Conservation (phyloP, 179 eudicot species). For the Spergularia azorica region DNA sequence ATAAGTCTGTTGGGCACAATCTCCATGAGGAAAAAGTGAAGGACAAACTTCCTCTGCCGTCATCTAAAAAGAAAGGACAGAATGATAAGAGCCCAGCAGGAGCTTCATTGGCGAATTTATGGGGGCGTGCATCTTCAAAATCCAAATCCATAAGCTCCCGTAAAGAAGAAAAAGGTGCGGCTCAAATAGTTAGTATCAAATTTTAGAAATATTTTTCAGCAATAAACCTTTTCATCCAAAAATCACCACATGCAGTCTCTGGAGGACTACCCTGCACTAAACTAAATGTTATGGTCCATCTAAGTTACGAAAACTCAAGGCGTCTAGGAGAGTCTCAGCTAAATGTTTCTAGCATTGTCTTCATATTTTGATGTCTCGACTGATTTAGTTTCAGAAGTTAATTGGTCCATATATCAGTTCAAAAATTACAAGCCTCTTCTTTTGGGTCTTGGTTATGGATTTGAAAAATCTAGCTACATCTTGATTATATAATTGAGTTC, state of each 20-base stretch:
- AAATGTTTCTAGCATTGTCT: too few relatives aligned
- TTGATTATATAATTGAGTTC: background rate
- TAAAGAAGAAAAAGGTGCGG: conserved; percentile 36
- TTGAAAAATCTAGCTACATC: too few relatives aligned
- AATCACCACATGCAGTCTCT: background rate
- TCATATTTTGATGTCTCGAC: too few relatives aligned
- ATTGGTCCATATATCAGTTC: too few relatives aligned
- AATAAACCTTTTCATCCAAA: background rate
- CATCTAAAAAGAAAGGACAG: conserved; percentile 52
- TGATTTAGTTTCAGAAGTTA: too few relatives aligned
- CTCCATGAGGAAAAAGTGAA: conserved; percentile 43
- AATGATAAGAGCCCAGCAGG: conserved; percentile 55
- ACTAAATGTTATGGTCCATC: background rate
- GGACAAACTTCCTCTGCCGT: conserved; percentile 51
- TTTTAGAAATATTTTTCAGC: conserved; percentile 10
- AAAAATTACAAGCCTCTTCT: too few relatives aligned
- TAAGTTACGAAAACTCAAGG: background rate
- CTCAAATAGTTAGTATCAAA: conserved; percentile 51
- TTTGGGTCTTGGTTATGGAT: too few relatives aligned
- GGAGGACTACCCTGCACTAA: background rate
- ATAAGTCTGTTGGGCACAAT: conserved; percentile 30
- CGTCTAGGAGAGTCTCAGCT: too few relatives aligned
- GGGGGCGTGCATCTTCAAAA: conserved; percentile 87
- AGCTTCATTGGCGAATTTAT: conserved; percentile 76
- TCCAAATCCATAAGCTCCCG: conserved; percentile 42